Evolutionary conservation across 129 eudicot species (phyloP).

Genomic region (Cynara cardunculus): DNA sequence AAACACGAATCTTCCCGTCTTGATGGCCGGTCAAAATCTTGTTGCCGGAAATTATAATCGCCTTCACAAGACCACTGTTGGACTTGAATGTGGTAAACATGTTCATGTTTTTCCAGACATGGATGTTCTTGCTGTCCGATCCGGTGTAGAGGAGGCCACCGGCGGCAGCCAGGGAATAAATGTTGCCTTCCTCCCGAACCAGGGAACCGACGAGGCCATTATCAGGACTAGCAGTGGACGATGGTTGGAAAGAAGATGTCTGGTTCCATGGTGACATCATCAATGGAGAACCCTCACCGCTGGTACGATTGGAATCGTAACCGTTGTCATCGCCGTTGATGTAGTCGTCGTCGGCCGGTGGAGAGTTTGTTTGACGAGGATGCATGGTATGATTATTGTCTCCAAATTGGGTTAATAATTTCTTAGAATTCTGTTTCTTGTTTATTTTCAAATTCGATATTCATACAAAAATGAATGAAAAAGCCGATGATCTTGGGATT

Average conservation of each 20-base stretch:
- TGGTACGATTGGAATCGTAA: conserved; percentile 49
- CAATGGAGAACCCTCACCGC: conserved; percentile 81
- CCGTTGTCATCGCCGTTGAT: conserved; percentile 50
- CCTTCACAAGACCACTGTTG: conserved; percentile 50
- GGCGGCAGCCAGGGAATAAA: conserved; percentile 49
- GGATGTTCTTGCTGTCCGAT: conserved; percentile 52
- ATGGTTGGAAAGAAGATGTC: conserved; percentile 28
- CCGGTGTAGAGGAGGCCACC: conserved; percentile 53
- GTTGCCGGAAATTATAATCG: conserved; percentile 41
- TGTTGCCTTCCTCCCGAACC: conserved; percentile 54
- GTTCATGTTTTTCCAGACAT: conserved; percentile 49
- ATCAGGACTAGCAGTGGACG: conserved; percentile 31
- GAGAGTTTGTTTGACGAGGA: conserved; percentile 37
- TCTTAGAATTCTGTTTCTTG: background rate
- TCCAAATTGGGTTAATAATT: background rate
- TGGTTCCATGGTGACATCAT: conserved; percentile 95
- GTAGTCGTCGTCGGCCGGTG: conserved; percentile 14
- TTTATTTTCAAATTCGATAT: background rate
- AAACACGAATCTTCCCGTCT: conserved; percentile 48
- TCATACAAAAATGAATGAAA: background rate
- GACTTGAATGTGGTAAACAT: conserved; percentile 40
- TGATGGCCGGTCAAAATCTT: conserved; percentile 60
- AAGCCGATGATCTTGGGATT: background rate
- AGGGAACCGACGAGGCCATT: conserved; percentile 33
- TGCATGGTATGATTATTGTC: conserved; percentile 9